Percentiles rank a stretch among this genome's conserved stretches.
These are phyloP conservation scores for Botrytis elliptica DNA, from an alignment of 2,329 filamentous ascomycete genomes.

Conservation along the genomic window DNA sequence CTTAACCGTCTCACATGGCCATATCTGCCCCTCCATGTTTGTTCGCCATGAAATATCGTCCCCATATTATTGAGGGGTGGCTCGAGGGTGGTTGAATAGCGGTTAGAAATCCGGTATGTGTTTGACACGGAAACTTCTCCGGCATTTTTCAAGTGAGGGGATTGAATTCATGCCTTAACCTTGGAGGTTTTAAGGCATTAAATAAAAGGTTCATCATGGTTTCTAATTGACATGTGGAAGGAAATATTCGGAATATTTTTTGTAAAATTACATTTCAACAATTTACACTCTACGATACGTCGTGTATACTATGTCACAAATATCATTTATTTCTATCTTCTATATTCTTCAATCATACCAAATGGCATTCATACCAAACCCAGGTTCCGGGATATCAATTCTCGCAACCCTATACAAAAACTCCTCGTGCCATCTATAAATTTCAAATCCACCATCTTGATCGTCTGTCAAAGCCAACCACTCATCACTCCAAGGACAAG, in stretches of 20 bases:
- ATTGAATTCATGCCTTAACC: not conserved
- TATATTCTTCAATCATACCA: conserved; percentile 70
- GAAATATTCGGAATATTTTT: not conserved
- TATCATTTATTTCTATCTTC: not conserved
- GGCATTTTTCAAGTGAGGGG: conserved; percentile 1
- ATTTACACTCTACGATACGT: not conserved
- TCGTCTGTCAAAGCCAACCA: conserved; percentile 90
- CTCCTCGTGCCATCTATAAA: conserved; percentile 84
- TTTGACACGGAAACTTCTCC: conserved; percentile 7
- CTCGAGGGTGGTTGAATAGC: not conserved
- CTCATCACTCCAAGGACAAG: conserved; percentile 81
- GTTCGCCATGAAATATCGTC: not conserved
- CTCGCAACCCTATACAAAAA: conserved; percentile 75
- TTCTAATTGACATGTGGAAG: not conserved
- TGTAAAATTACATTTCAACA: not conserved
- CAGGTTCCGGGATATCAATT: conserved; percentile 77
- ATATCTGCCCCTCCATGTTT: conserved; percentile 18
- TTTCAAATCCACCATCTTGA: conserved; percentile 82
- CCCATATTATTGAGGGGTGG: conserved; percentile 4
- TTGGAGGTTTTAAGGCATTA: not conserved
- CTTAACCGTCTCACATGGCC: conserved; percentile 15
- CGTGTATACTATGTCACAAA: not conserved
- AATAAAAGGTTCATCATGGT: not conserved
- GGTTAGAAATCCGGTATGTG: conserved; percentile 5
- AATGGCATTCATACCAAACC: conserved; percentile 95